Evolutionary conservation across 345 rosid genomes (phyloP), one percentile per base, ranked within the genome.

Genomic region (Brassica incana): DNA sequence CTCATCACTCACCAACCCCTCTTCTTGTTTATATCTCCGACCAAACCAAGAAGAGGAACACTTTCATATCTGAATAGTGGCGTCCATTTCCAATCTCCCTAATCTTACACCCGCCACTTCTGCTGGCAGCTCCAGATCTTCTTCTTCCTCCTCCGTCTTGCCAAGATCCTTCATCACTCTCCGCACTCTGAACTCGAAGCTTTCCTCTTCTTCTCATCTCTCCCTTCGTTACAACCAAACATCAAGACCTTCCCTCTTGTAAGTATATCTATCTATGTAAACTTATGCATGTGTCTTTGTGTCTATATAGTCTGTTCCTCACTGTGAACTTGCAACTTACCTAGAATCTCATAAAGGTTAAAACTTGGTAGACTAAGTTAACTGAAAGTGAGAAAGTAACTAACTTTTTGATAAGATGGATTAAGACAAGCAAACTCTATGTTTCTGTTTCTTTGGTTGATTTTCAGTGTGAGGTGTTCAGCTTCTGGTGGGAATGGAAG

Each of bases 61-160:
- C 64, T 79, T 79, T 67, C 78, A 18, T 69, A 54, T 38, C 36
- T 58, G 6, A 60, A 30, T 15, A 45, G 88, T 95, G 98, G 91
- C 97, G 10, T 87, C 97, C 85, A 83, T 91, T 82, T 92, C 97
- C 71, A 92, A 87, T 87, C 91, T 91, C 59, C 77, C 94, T 3
- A 80, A 66, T 61, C 85, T 90, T 14, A 61, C 29, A 71, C 83
- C 87, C 4, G 68, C 86, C 1, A 72, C 88, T 50, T 78, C 85
- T 35, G 33, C 83, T 10, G 38, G 16, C 11, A 30, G 14, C 65
- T 12, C 81, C 81, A 77, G 77, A 73, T 70, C 90, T 18, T 74
- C 92, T 6, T 75, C 90, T n/a, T 80, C 90, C 61, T 85, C 92
- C 38, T 78, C 85, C 1, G 14, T 82, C 20, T 64, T 72, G 1